These are phyloP conservation scores for Mariannaea sp. DNA, from an alignment of 2,329 filamentous ascomycete genomes.

Conservation along the genomic window DNA sequence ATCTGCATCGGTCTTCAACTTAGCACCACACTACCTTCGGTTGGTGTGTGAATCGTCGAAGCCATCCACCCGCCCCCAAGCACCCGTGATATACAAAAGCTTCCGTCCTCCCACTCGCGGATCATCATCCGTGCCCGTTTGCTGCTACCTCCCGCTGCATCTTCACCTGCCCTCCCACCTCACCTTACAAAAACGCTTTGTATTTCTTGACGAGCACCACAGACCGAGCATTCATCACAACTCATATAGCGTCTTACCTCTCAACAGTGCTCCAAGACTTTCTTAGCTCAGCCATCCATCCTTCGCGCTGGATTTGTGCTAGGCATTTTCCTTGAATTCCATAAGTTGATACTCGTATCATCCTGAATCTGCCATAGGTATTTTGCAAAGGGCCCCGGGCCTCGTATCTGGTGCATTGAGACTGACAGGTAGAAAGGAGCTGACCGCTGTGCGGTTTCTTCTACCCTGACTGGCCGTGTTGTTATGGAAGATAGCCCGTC, in stretches of 20 bases:
- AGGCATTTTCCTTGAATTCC: neutral
- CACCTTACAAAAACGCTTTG: slow-evolving; percentile 12
- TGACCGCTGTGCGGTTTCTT: slow-evolving; percentile 30
- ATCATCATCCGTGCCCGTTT: slow-evolving; percentile 22
- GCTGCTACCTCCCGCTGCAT: slow-evolving; percentile 1
- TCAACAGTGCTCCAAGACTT: neutral
- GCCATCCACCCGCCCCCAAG: slow-evolving; percentile 34
- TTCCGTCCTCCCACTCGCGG: slow-evolving; percentile 31
- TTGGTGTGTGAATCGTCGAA: slow-evolving; percentile 30
- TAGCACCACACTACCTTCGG: slow-evolving; percentile 29
- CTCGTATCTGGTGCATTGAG: slow-evolving; percentile 3
- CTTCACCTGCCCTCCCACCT: slow-evolving; percentile 14
- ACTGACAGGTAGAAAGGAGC: slow-evolving; percentile 20
- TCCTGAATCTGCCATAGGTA: slow-evolving; percentile 24
- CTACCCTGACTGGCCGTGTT: slow-evolving; percentile 27
- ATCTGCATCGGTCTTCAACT: slow-evolving; percentile 43
- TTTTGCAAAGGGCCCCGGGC: slow-evolving; percentile 3
- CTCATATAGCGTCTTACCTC: neutral
- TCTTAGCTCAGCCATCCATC: neutral
- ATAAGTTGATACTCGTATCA: neutral
- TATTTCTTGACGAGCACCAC: slow-evolving; percentile 4
- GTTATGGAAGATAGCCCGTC: slow-evolving; percentile 51
- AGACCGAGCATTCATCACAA: neutral
- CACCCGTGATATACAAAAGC: slow-evolving; percentile 42
- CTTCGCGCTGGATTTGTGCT: neutral